These are phyloP conservation scores for Penicillium diatomitis DNA, from an alignment of 495 filamentous ascomycete species.

Conservation along the genomic window DNA sequence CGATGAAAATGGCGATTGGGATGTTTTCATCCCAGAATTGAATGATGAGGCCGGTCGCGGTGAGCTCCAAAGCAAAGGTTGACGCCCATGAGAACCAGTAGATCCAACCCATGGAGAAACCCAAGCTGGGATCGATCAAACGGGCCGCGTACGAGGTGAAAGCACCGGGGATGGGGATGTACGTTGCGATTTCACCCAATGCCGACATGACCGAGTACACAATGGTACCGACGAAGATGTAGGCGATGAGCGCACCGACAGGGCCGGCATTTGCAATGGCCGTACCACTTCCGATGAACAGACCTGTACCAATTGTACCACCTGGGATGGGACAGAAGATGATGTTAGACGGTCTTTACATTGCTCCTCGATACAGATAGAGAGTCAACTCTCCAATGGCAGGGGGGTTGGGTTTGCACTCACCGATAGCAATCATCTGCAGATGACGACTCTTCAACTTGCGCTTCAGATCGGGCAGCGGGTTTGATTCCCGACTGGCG, in stretches of 20 bases:
- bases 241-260: slow-evolving; percentile 61
- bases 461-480: slow-evolving; percentile 42
- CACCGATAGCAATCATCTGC: slow-evolving; percentile 66
- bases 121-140: slow-evolving; percentile 63
- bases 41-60: slow-evolving; percentile 64
- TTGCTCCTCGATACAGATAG: no score
- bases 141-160: slow-evolving; percentile 68
- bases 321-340: slow-evolving; percentile 36
- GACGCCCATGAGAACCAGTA: slow-evolving; percentile 56
- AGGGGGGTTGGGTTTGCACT: not conserved
- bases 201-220: slow-evolving; percentile 51
- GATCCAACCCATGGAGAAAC: slow-evolving; percentile 78
- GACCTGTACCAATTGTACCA: slow-evolving; percentile 70
- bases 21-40: slow-evolving; percentile 59
- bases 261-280: slow-evolving; percentile 60
- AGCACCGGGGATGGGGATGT: slow-evolving; percentile 65
- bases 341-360: no score
- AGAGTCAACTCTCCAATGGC: no score
- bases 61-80: slow-evolving; percentile 67
- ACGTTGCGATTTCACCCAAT: slow-evolving; percentile 67
- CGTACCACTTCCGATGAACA: slow-evolving; percentile 67
- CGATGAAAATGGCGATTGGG: slow-evolving; percentile 61
- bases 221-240: slow-evolving; percentile 51
- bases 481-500: slow-evolving; percentile 29
- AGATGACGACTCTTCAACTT: slow-evolving; percentile 62